These are phyloP conservation scores for Salix caprea DNA, from an alignment of 345 rosid genomes.

Conservation along the genomic window DNA sequence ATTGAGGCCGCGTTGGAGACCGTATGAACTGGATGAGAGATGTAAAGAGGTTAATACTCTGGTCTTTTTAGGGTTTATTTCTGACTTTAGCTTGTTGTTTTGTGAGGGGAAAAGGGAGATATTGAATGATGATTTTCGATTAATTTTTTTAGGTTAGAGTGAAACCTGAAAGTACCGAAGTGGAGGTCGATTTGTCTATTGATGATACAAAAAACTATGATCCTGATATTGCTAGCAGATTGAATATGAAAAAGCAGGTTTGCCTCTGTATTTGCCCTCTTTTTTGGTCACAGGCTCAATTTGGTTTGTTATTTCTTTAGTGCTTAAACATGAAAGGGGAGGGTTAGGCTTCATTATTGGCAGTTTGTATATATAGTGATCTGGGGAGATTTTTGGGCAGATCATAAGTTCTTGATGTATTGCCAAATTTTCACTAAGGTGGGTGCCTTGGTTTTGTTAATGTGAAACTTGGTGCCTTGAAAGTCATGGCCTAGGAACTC, in stretches of 20 bases:
- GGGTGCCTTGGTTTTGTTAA: background rate
- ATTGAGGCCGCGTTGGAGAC: constrained; percentile 77
- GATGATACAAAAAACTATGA: constrained; percentile 60
- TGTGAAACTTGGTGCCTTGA: background rate
- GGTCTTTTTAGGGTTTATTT: background rate
- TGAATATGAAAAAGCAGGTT: constrained; percentile 64
- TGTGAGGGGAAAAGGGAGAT: background rate
- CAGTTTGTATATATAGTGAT: background rate
- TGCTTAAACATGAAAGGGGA: background rate
- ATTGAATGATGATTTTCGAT: background rate
- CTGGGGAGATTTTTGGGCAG: too few relatives aligned
- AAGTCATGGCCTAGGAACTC: background rate
- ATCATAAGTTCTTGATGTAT: background rate
- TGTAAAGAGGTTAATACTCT: constrained; percentile 59
- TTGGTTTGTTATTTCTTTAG: background rate
- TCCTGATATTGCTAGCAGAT: constrained; percentile 23
- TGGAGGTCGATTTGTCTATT: constrained; percentile 68
- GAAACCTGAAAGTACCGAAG: constrained; percentile 49
- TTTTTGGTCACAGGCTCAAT: background rate
- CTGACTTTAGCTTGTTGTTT: background rate
- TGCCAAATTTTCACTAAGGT: background rate
- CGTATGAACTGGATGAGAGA: constrained; percentile 76
- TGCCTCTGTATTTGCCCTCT: constrained; percentile 1
- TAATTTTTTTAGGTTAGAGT: constrained; percentile 63
- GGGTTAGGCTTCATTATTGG: background rate